phyloP scores from a whole-genome alignment of 139 green algal genomes.

The Chlorella sp. region DNA sequence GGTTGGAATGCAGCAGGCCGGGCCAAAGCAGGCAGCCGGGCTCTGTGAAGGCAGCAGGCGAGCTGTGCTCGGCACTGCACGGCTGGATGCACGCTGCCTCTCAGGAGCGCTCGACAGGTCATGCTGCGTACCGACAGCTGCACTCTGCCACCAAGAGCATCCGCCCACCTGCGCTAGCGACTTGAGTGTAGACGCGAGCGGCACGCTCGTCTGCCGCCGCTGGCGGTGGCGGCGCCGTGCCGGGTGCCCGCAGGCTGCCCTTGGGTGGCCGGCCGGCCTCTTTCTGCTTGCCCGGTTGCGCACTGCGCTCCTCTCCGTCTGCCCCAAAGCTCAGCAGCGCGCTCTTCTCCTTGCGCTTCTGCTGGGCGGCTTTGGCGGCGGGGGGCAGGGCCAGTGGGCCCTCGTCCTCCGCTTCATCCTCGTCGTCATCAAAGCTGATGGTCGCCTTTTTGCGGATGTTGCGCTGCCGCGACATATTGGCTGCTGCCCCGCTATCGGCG shows the following conservation, averaged over 20 bases:
- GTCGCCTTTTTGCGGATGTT: constrained; percentile 26
- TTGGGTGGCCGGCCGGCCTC: background rate
- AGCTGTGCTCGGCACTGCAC: too few species aligned
- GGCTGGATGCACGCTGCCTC: background rate
- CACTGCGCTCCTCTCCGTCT: background rate
- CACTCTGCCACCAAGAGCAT: too few species aligned
- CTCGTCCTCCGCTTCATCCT: constrained; percentile 16
- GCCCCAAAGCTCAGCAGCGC: constrained; percentile 40
- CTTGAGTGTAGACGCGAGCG: constrained; percentile 30
- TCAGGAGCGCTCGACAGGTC: background rate
- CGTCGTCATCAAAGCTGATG: constrained; percentile 37
- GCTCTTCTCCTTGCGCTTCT: constrained; percentile 24
- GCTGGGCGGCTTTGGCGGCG: constrained; percentile 24
- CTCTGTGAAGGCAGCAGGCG: background rate
- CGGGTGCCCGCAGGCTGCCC: constrained; percentile 20
- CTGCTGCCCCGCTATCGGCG: background rate
- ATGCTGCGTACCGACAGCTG: too few species aligned
- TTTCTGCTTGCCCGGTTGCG: background rate
- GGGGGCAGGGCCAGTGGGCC: constrained; percentile 14
- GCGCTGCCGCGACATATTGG: constrained; percentile 34
- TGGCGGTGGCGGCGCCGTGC: constrained; percentile 1
- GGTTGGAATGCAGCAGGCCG: background rate
- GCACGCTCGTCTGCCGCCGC: constrained; percentile 1
- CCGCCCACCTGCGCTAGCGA: constrained; percentile 15
- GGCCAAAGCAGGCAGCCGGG: background rate